Evolutionary conservation across 352 stramenopile species (phyloP), one percentile per base, ranked within the genome.

Genomic region (Pythium vanterpoolii): DNA sequence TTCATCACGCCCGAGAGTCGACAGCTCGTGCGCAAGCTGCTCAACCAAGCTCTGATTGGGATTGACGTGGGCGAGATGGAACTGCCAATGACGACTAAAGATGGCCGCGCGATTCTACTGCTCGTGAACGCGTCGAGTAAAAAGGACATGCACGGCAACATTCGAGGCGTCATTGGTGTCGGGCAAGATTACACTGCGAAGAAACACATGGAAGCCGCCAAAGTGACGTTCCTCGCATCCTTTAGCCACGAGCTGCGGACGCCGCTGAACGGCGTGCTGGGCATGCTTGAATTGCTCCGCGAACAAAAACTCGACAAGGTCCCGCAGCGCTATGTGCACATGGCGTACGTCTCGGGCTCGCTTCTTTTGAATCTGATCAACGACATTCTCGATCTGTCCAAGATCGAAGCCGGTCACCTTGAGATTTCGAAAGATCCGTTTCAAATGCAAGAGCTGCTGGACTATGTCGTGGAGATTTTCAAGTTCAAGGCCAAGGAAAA

Each of bases 331-430:
- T 93, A 92, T 53, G 86, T 93, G 5, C 81, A 95, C 61, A 95
- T 93, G 77, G 83, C 83, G 9, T 93, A 93, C 58, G 83, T 93
- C 10, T 93, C 83, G 0, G 86, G 86, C 1, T 92, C 81, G 18
- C 67, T 95, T n/a, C 57, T 98, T 13, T 74, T 97, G 46, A 93
- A 93, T 44, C 58, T 98, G 31, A 96, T 97, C 62, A 96, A 96
- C 50, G 90, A 97, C 56, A 90, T 97, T 33, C 48, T 98, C 16
- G 90, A 97, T 55, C 79, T 96, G 63, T 96, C 84, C 21, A 98
- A 97, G 68, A 93, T 97, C 28, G 93, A 98, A 69, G 88, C 89
- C 54, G 93, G 93, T 0, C 86, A 97, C 45, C 68, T 97, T 28
- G 87, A 96, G 49, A 87, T 97, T 19, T 90, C 95, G 28, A 71